Conservation (phyloP, 805 yeast genomes). For the Sporopachydermia quercuum region DNA sequence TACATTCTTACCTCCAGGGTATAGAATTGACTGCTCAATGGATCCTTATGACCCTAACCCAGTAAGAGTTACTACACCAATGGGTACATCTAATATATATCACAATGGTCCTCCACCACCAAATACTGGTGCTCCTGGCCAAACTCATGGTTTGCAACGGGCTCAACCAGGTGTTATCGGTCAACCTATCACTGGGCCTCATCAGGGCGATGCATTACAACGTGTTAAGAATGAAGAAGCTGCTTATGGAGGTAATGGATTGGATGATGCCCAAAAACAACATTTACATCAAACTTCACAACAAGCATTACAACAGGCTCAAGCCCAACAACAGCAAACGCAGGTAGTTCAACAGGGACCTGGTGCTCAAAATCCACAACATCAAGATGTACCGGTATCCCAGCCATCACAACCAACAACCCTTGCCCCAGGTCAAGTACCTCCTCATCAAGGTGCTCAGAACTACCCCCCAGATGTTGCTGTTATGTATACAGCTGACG, state of each 20-base stretch:
- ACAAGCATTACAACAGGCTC: slow-evolving; percentile 13
- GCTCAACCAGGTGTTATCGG: slow-evolving; percentile 3
- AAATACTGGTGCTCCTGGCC: neutral
- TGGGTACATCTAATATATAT: slow-evolving; percentile 57
- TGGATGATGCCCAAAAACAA: slow-evolving; percentile 16
- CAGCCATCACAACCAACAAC: slow-evolving; percentile 8
- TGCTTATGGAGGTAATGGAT: slow-evolving; percentile 8
- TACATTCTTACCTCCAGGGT: slow-evolving; percentile 95
- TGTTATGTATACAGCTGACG: neutral
- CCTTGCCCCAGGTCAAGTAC: slow-evolving; percentile 1
- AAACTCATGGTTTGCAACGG: neutral
- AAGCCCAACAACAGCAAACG: slow-evolving; percentile 9
- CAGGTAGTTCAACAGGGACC: slow-evolving; percentile 7
- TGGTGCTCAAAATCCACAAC: slow-evolving; percentile 9
- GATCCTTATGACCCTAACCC: slow-evolving; percentile 88
- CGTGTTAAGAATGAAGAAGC: neutral
- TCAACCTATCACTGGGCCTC: slow-evolving; percentile 6
- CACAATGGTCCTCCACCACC: slow-evolving; percentile 1
- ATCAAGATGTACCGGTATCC: slow-evolving; percentile 9
- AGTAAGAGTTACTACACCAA: slow-evolving; percentile 88
- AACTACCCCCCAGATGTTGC: neutral
- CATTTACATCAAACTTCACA: slow-evolving; percentile 17
- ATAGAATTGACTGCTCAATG: slow-evolving; percentile 76
- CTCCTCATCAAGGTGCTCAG: slow-evolving; percentile 4
- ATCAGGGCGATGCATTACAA: slow-evolving; percentile 6